phyloP scores from a whole-genome alignment of 345 rosid genomes.

The Brassica carinata region DNA sequence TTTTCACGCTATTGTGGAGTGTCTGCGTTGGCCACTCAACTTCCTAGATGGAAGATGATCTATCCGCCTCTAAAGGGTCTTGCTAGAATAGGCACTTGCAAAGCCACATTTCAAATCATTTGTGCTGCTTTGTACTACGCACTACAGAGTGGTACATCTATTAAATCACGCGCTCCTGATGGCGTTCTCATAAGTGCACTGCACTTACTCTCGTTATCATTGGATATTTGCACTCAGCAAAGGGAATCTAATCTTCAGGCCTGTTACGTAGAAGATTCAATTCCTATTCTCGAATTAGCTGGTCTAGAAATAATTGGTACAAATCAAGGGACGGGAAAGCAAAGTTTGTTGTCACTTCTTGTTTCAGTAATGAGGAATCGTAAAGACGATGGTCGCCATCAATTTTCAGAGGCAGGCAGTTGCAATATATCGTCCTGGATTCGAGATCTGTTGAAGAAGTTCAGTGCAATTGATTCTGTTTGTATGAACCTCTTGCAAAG shows the following conservation, averaged over 20 bases:
- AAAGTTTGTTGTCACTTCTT: constrained; percentile 87
- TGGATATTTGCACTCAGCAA: constrained; percentile 71
- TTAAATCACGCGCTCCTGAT: constrained; percentile 79
- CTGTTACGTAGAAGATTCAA: constrained; percentile 41
- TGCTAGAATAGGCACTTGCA: constrained; percentile 79
- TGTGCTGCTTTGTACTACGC: constrained; percentile 78
- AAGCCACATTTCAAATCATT: constrained; percentile 61
- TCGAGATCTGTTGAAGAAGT: constrained; percentile 70
- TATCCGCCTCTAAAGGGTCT: constrained; percentile 73
- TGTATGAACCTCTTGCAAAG: constrained; percentile 67
- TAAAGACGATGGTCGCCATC: constrained; percentile 51
- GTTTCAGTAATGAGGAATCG: constrained; percentile 72
- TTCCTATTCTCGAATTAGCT: constrained; percentile 61
- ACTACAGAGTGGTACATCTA: constrained; percentile 57
- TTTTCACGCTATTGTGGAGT: constrained; percentile 69
- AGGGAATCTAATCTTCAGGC: constrained; percentile 44
- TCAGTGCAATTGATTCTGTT: constrained; percentile 68
- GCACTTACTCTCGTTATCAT: constrained; percentile 77
- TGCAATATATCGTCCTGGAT: constrained; percentile 71
- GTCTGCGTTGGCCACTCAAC: constrained; percentile 76
- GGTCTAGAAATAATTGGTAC: constrained; percentile 58
- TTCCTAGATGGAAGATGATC: constrained; percentile 82
- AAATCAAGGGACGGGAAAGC: constrained; percentile 53
- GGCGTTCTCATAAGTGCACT: constrained; percentile 69
- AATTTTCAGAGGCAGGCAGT: constrained; percentile 59